Percentiles rank a stretch among this genome's conserved stretches.
phyloP scores from a whole-genome alignment of 202 grass and related monocot species.

The Musa balbisiana region DNA sequence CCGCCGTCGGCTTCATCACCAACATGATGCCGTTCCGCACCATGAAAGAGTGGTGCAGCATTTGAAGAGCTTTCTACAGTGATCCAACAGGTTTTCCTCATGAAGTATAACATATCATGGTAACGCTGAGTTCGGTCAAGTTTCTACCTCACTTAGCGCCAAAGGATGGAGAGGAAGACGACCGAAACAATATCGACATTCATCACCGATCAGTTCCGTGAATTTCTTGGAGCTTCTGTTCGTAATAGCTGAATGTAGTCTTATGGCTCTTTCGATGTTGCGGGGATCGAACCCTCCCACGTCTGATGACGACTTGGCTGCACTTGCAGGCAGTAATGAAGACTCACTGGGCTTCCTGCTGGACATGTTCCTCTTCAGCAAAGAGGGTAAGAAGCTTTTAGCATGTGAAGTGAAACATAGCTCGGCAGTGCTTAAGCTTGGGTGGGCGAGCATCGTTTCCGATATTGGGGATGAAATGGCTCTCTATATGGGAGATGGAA shows the following conservation, averaged over 20 bases:
- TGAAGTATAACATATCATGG: no score
- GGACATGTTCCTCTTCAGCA: background rate
- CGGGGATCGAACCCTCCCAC: conserved; percentile 34
- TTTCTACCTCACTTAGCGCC: conserved; percentile 40
- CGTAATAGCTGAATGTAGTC: conserved; percentile 56
- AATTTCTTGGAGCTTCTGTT: conserved; percentile 62
- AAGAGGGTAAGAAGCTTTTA: no score
- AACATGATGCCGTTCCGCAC: conserved; percentile 43
- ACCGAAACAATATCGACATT: conserved; percentile 33
- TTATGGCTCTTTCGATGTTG: conserved; percentile 38
- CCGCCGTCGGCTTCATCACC: conserved; percentile 40
- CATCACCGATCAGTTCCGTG: conserved; percentile 38
- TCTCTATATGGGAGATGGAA: no score
- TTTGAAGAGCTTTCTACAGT: conserved; percentile 32
- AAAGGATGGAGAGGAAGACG: conserved; percentile 24
- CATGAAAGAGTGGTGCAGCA: conserved; percentile 40
- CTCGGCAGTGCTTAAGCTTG: no score
- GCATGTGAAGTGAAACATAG: no score
- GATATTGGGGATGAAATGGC: no score
- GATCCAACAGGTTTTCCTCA: background rate
- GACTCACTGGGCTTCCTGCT: background rate
- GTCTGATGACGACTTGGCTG: background rate
- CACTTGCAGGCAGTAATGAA: background rate
- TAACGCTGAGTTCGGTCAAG: no score
- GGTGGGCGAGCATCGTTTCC: no score